Conservation (phyloP, 257 asterid genomes). For the Striga asiatica region DNA sequence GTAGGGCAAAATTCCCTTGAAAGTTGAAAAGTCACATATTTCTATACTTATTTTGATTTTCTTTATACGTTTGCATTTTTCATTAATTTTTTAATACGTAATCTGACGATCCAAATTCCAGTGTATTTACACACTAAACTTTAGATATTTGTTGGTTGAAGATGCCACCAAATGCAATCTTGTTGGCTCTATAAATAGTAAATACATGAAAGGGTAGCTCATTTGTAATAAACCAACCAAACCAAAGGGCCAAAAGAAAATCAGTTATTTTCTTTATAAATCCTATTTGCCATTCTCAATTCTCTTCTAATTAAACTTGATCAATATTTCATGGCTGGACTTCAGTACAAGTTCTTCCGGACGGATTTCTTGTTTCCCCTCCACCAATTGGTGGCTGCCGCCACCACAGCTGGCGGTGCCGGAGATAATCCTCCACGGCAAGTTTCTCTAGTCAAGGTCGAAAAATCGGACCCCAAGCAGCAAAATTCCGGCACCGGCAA, state of each 20-base stretch:
- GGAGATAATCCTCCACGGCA: constrained; percentile 9
- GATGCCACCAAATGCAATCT: not conserved
- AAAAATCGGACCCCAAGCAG: constrained; percentile 15
- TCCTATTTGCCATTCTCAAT: no score
- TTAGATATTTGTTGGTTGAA: not conserved
- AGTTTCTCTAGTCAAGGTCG: constrained; percentile 18
- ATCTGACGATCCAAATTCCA: no score
- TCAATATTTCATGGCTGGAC: constrained; percentile 22
- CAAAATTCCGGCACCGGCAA: not conserved
- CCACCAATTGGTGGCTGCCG: constrained; percentile 16
- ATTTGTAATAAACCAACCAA: constrained; percentile 11
- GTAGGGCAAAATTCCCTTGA: no score
- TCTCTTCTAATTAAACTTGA: not conserved
- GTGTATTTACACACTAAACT: not conserved
- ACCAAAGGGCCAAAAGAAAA: not conserved
- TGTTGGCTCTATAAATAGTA: constrained; percentile 20
- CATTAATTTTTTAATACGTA: no score
- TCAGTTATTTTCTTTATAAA: not conserved
- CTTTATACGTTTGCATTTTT: no score
- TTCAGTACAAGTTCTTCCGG: constrained; percentile 27
- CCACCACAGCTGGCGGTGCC: constrained; percentile 13
- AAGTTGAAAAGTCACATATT: no score
- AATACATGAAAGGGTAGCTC: constrained; percentile 5
- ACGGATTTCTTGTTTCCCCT: constrained; percentile 28
- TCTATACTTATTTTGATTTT: no score